Conservation (phyloP, 257 asterid genomes). For the Cordia subcordata region DNA sequence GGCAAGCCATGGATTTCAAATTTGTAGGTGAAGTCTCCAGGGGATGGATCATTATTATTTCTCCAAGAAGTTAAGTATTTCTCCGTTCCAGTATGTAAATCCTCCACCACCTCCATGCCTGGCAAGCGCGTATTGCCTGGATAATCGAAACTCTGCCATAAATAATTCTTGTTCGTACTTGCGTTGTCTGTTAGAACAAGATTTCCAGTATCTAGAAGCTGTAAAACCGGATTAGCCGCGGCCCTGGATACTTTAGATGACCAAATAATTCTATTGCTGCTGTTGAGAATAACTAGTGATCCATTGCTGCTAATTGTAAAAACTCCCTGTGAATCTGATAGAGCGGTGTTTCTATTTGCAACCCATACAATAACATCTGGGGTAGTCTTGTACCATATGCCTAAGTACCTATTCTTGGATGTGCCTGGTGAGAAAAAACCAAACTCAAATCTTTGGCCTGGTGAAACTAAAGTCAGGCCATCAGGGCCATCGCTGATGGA, state of each 20-base stretch:
- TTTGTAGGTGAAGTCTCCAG: constrained; percentile 15
- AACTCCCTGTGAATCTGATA: constrained; percentile 10
- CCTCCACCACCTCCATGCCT: constrained; percentile 8
- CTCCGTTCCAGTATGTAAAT: background rate
- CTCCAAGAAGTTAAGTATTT: constrained; percentile 34
- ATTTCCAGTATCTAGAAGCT: constrained; percentile 26
- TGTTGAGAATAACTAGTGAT: constrained; percentile 11
- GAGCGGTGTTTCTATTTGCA: constrained; percentile 16
- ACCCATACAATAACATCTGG: constrained; percentile 10
- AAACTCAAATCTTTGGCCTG: constrained; percentile 16
- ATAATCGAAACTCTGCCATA: constrained; percentile 36
- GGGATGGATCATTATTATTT: constrained; percentile 30
- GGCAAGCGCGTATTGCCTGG: constrained; percentile 26
- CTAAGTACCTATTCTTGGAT: constrained; percentile 13
- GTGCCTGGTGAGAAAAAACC: constrained; percentile 26
- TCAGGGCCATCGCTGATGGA: background rate
- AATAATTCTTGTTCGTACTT: background rate
- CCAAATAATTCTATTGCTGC: constrained; percentile 12
- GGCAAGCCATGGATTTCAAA: constrained; percentile 27
- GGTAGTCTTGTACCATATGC: constrained; percentile 15
- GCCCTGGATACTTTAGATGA: constrained; percentile 10
- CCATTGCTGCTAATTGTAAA: constrained; percentile 14
- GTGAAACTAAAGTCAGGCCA: constrained; percentile 4
- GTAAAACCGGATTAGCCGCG: constrained; percentile 6
- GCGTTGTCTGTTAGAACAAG: constrained; percentile 23